These are phyloP conservation scores for Auricularia sp. DNA, from an alignment of 768 basidiomycete genomes.

Conservation along the genomic window DNA sequence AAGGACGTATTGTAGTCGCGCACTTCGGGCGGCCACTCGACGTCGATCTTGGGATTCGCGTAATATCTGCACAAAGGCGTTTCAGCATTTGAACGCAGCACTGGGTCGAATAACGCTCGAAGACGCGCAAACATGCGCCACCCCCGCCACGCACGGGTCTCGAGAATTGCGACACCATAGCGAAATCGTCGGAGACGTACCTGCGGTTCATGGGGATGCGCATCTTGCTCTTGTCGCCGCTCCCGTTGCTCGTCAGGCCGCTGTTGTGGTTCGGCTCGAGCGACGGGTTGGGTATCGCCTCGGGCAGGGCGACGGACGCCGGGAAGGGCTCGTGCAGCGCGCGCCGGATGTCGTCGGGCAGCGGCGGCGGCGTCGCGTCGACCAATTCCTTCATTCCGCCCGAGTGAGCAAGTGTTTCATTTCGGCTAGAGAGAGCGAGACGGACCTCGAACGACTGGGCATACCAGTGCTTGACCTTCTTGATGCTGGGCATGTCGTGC, in stretches of 20 bases:
- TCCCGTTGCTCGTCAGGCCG: conserved; percentile 17
- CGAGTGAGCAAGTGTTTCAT: neutral
- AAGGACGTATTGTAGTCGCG: conserved; percentile 88
- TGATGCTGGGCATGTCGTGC: conserved; percentile 82
- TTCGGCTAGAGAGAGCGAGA: conserved; percentile 4
- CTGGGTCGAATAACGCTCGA: conserved; percentile 13
- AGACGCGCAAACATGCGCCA: no score
- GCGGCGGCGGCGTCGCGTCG: conserved; percentile 65
- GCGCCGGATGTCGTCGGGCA: conserved; percentile 57
- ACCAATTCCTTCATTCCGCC: conserved; percentile 63
- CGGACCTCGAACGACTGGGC: conserved; percentile 94
- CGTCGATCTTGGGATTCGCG: conserved; percentile 53
- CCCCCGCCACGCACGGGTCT: no score
- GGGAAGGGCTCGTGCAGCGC: conserved; percentile 43
- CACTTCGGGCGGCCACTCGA: conserved; percentile 84
- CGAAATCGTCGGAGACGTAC: conserved; percentile 23
- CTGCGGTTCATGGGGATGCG: conserved; percentile 79
- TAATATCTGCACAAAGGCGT: conserved; percentile 54
- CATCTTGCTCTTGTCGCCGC: conserved; percentile 44
- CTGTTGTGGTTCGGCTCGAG: conserved; percentile 19
- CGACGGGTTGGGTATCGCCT: conserved; percentile 73
- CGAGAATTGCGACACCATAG: no score
- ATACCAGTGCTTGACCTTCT: conserved; percentile 97
- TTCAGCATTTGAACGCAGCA: neutral
- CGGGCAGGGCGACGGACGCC: conserved; percentile 47